Percentiles rank a stretch among this genome's conserved stretches.
phyloP scores from a whole-genome alignment of 139 green algal genomes.

The Zygnema circumcarinatum region DNA sequence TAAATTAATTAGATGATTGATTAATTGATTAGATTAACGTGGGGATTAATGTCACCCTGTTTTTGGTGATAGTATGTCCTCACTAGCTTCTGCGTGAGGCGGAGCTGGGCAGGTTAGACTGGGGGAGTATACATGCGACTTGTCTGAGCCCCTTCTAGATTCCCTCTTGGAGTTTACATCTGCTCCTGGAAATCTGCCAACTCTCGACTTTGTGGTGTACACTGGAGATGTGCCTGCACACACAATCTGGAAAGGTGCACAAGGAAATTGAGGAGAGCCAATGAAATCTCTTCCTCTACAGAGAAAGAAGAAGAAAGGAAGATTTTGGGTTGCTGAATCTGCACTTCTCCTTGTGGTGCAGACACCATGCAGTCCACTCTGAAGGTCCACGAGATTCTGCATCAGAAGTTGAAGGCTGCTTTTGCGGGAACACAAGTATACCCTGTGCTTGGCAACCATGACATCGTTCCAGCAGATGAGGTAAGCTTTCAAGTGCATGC shows the following conservation, averaged over 20 bases:
- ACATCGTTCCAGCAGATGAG: slow-evolving; percentile 16
- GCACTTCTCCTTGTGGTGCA: no score
- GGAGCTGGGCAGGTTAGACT: slow-evolving; percentile 23
- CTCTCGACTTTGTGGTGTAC: slow-evolving; percentile 49
- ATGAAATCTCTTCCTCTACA: no score
- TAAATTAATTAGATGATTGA: no score
- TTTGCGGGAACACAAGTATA: slow-evolving; percentile 35
- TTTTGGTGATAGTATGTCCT: no score
- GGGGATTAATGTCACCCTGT: no score
- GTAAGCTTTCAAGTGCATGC: slow-evolving; percentile 5
- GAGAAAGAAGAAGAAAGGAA: no score
- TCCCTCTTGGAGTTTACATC: slow-evolving; percentile 23
- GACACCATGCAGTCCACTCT: slow-evolving; percentile 23
- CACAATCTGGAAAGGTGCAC: slow-evolving; percentile 47
- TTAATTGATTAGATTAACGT: no score
- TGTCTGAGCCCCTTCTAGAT: slow-evolving; percentile 20
- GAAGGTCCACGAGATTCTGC: slow-evolving; percentile 19
- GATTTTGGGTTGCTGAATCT: no score
- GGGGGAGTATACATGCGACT: slow-evolving; percentile 44
- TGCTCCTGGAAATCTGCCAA: not conserved
- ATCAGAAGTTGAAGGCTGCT: slow-evolving; percentile 19
- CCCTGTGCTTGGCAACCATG: slow-evolving; percentile 49
- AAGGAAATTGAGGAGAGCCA: no score
- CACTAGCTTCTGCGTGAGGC: no score
- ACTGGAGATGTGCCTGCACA: slow-evolving; percentile 38